These are phyloP conservation scores for Daucus carota DNA, from an alignment of 129 eudicot species.

Conservation along the genomic window DH1_v3.0 NC_030385.2:29176001-29176500, in stretches of 20 bases:
- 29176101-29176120: conserved; percentile 9
- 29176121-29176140: neutral
- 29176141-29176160: neutral
- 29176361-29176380: neutral
- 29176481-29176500: neutral
- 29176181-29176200: conserved; percentile 70
- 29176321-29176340: conserved; percentile 10
- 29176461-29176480: neutral
- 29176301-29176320: conserved; percentile 49
- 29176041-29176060: conserved; percentile 58
- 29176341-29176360: neutral
- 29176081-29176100: conserved; percentile 92
- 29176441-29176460: neutral
- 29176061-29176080: conserved; percentile 95
- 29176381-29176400: neutral
- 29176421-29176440: neutral
- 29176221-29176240: conserved; percentile 61
- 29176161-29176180: conserved; percentile 50
- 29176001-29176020: conserved; percentile 74
- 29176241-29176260: conserved; percentile 54
- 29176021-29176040: conserved; percentile 41
- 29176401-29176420: neutral
- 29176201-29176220: conserved; percentile 82
- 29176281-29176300: conserved; percentile 31
- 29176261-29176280: conserved; percentile 68